Percentiles rank a stretch among this genome's conserved stretches.
phyloP scores from a whole-genome alignment of 164 flowering plant genomes.

The Stephania yunnanensis region DNA sequence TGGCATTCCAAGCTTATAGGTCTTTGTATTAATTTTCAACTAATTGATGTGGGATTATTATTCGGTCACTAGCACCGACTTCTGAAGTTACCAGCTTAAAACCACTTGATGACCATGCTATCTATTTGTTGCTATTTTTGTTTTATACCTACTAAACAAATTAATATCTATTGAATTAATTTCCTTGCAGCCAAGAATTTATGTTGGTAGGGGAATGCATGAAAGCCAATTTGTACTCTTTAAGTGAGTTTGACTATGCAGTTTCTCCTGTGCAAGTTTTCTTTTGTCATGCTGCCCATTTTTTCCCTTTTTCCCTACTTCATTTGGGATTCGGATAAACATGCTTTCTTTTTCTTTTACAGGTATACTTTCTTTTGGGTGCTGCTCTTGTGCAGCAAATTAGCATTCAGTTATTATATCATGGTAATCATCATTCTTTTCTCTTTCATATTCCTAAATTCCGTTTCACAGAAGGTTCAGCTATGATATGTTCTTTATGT shows the following conservation, averaged over 20 bases:
- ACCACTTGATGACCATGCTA: background rate
- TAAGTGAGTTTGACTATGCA: constrained; percentile 57
- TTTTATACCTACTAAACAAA: background rate
- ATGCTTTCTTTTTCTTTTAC: constrained; percentile 13
- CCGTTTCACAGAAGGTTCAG: background rate
- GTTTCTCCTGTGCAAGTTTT: background rate
- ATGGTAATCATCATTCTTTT: constrained; percentile 36
- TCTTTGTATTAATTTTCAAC: no score
- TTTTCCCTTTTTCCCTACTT: background rate
- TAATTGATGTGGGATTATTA: no score
- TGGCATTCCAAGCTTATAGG: no score
- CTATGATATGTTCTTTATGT: constrained; percentile 4
- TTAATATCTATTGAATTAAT: background rate
- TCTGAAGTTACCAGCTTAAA: background rate
- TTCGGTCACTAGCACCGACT: background rate
- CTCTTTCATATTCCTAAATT: background rate
- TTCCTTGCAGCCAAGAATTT: constrained; percentile 77
- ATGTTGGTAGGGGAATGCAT: constrained; percentile 99
- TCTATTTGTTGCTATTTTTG: background rate
- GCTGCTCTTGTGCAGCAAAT: constrained; percentile 63
- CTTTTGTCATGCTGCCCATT: background rate
- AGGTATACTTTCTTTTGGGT: constrained; percentile 96
- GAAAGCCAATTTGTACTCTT: constrained; percentile 88
- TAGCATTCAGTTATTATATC: constrained; percentile 72
- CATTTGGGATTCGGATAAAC: background rate